Conservation (phyloP, 2,329 filamentous ascomycete genomes). For the Alternaria alternata region DNA sequence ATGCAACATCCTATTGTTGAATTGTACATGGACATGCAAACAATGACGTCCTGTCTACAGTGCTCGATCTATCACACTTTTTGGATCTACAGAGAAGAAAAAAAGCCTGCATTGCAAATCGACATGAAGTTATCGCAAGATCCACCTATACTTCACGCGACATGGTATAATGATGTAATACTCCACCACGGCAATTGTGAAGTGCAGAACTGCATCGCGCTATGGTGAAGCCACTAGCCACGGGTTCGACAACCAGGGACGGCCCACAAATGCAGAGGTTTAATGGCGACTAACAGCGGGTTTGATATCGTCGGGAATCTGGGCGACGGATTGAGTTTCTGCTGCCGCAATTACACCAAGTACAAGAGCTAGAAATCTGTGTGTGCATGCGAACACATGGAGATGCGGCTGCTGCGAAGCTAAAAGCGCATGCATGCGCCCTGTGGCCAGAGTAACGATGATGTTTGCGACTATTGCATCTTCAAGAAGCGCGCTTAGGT, state of each 20-base stretch:
- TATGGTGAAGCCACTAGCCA: not conserved
- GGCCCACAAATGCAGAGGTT: constrained; percentile 2
- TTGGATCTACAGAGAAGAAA: not conserved
- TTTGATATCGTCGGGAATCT: not conserved
- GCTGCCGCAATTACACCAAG: not conserved
- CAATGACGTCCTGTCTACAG: not conserved
- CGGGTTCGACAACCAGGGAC: not conserved
- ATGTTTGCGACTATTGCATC: not conserved
- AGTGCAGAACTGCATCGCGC: not conserved
- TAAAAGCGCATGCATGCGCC: not conserved
- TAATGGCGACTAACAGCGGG: not conserved
- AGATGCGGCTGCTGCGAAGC: not conserved
- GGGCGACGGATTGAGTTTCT: not conserved
- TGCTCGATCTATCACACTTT: not conserved
- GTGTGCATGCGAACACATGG: not conserved
- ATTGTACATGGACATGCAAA: not conserved
- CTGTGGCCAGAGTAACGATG: not conserved
- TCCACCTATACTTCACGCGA: not conserved
- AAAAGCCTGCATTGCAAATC: not conserved
- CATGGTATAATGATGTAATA: constrained; percentile 1
- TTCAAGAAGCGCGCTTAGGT: not conserved
- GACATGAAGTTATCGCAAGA: not conserved
- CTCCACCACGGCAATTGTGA: constrained; percentile 1
- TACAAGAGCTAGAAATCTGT: not conserved
- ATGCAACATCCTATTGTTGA: not conserved